Evolutionary conservation across 2,329 filamentous ascomycete species (phyloP).

Genomic region (Microascus cirrosus): DNA sequence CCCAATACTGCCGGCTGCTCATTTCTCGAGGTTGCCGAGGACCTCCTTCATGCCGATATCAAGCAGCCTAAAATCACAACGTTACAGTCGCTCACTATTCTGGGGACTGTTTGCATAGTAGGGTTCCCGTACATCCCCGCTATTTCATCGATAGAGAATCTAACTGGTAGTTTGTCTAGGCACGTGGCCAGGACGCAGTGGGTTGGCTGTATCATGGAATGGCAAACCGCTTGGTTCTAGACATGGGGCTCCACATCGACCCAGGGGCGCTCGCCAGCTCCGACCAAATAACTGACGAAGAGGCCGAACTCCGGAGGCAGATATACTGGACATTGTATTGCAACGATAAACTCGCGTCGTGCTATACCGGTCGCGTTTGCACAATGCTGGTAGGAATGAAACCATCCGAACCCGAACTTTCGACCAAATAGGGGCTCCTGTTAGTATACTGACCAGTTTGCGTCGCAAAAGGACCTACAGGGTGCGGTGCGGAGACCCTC

Average conservation of each 20-base stretch:
- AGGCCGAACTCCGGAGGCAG: background rate
- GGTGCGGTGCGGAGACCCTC: background rate
- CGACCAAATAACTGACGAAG: background rate
- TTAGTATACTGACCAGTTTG: background rate
- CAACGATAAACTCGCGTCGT: background rate
- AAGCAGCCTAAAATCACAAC: constrained; percentile 21
- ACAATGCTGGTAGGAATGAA: background rate
- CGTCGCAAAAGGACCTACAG: background rate
- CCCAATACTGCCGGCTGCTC: constrained; percentile 19
- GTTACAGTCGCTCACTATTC: constrained; percentile 20
- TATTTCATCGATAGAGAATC: no score
- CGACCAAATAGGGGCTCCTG: no score
- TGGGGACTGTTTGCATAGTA: constrained; percentile 17
- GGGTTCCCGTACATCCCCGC: background rate
- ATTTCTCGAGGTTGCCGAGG: constrained; percentile 17
- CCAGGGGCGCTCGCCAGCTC: background rate
- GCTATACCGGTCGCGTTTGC: background rate
- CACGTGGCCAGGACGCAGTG: constrained; percentile 20
- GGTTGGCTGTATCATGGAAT: constrained; percentile 25
- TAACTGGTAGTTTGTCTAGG: constrained; percentile 9
- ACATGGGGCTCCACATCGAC: constrained; percentile 25
- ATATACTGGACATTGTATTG: background rate
- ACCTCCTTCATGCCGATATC: constrained; percentile 11
- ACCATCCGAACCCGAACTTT: background rate
- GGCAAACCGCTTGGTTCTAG: constrained; percentile 20